Evolutionary conservation across 164 flowering plant genomes (phyloP).

Genomic region (Stephania japonica): DNA sequence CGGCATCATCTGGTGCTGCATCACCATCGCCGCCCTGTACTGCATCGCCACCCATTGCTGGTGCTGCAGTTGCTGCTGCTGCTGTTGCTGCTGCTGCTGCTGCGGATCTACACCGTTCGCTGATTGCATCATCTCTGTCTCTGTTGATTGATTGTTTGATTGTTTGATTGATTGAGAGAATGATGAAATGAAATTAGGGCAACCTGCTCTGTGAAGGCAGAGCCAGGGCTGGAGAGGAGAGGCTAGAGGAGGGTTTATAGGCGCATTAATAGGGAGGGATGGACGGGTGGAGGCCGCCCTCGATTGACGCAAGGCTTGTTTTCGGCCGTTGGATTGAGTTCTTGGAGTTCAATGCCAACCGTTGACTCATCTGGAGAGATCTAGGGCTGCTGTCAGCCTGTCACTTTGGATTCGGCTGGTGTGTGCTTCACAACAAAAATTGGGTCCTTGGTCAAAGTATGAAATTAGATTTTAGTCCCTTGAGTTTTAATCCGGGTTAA

Average conservation of each 20-base stretch:
- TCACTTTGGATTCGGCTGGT: neutral
- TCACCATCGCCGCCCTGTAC: conserved; percentile 68
- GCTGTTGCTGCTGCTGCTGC: conserved; percentile 25
- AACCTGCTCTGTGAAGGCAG: conserved; percentile 17
- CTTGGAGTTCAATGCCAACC: neutral
- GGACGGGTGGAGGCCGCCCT: conserved; percentile 4
- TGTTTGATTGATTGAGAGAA: neutral
- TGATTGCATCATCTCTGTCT: conserved; percentile 29
- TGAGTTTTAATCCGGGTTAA: no score
- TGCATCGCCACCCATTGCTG: conserved; percentile 65
- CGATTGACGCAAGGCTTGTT: conserved; percentile 10
- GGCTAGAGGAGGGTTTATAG: neutral
- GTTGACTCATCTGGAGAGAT: neutral
- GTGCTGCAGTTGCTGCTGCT: conserved; percentile 18
- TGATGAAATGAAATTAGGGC: neutral
- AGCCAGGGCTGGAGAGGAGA: conserved; percentile 20
- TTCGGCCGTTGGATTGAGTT: conserved; percentile 12
- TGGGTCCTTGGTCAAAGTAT: no score
- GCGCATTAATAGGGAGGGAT: conserved; percentile 14
- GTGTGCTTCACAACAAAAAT: no score
- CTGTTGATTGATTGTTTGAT: no score
- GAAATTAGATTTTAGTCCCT: no score
- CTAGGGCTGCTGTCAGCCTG: neutral
- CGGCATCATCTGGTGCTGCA: conserved; percentile 69
- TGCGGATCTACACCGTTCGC: conserved; percentile 39